These are phyloP conservation scores for Geotrichum cucujoidarum DNA, from an alignment of 1,139 yeast genomes.

Conservation along the genomic window DNA sequence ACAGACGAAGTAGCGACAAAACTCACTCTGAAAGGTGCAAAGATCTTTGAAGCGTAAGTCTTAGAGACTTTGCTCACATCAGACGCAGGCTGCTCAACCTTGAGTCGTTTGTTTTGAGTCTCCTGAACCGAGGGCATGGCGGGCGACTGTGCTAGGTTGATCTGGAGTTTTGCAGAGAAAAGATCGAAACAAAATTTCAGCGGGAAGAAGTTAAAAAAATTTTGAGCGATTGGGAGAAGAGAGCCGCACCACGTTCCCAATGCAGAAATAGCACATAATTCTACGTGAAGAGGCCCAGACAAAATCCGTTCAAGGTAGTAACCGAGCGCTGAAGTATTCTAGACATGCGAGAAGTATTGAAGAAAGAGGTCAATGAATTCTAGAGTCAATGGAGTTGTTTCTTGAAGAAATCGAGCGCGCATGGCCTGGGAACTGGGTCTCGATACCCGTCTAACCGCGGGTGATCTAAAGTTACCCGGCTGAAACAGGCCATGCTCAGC, in stretches of 20 bases:
- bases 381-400: too few relatives aligned
- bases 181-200: not conserved
- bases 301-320: too few relatives aligned
- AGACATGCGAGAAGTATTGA: too few relatives aligned
- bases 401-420: too few relatives aligned
- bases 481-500: too few relatives aligned
- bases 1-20: constrained; percentile 17
- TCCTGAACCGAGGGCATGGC: constrained; percentile 17
- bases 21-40: constrained; percentile 48
- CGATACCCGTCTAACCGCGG: too few relatives aligned
- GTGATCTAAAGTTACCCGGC: too few relatives aligned
- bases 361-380: too few relatives aligned
- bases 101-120: constrained; percentile 22
- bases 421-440: too few relatives aligned
- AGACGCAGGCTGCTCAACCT: constrained; percentile 17
- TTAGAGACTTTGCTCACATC: constrained; percentile 8
- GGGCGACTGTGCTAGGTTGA: not conserved
- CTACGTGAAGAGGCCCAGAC: too few relatives aligned
- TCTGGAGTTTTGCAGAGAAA: not conserved
- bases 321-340: too few relatives aligned
- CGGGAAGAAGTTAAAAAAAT: constrained; percentile 4
- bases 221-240: constrained; percentile 3
- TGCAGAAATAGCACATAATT: too few relatives aligned
- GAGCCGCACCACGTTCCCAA: constrained; percentile 8
- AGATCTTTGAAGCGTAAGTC: constrained; percentile 24